Evolutionary conservation across 441 rosid genomes (phyloP), one percentile per base, ranked within the genome.

Genomic region (Populus hybrid): DNA sequence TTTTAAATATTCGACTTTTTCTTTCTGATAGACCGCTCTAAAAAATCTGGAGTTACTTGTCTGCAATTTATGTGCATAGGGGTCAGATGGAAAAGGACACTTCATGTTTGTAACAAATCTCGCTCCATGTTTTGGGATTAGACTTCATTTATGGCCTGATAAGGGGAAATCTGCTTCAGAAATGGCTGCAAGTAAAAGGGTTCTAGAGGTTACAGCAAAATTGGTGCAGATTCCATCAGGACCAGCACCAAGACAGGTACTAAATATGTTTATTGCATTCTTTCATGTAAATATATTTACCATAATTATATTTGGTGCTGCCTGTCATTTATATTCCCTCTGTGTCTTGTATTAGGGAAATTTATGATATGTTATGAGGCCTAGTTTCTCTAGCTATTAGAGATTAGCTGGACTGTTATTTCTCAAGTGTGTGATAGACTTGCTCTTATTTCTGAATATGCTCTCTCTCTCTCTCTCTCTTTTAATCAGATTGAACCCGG

Each of bases 151-250:
- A 50, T 96, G 99, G 99, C 92, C 98, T 81, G 93, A 89, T 80
- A 94, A 86, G 85, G 94, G 83, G 70, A 86, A 86, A 69, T 83
- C 88, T 77, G 78, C 82, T 79, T 80, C 87, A 69, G 85, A 90
- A 66, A 73, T 82, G 77, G 92, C 95, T 78, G 87, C 87, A 23
- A 82, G 86, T 81, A 87, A 83, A 85, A 89, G 87, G 84, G 87
- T 89, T 78, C 64, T 88, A 63, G 99, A 96, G 83, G 94, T 96
- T 81, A 96, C 99, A 64, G 89, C 97, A 77, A 94, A 91, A 85
- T 90, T 96, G 97, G 95, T 90, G 86, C 97, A 87, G 84, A 94
- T 96, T 83, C 98, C 98, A 59, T 93, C 99, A 36, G 90, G 92
- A 77, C 94, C 98, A 71, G 89, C 98, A 64, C 99, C 99, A 79